phyloP scores from a whole-genome alignment of 2,329 filamentous ascomycete species.

The Lasiodiplodia sp. region DNA sequence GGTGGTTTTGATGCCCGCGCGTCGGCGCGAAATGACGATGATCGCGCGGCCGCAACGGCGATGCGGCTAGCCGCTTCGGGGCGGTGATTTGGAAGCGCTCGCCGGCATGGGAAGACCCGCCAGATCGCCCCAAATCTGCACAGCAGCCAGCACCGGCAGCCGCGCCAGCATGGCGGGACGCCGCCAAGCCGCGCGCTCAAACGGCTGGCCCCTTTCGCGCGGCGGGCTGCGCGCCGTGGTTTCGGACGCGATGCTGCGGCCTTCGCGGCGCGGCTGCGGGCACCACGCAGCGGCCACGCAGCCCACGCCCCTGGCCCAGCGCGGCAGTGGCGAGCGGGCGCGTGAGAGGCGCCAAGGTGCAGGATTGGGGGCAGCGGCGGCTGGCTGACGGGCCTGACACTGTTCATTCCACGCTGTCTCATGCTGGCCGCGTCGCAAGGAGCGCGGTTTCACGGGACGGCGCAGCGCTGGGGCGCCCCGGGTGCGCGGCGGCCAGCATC shows the following conservation, averaged over 20 bases:
- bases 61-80: slow-evolving; percentile 17
- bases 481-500: slow-evolving; percentile 16
- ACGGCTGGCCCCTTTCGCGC: slow-evolving; percentile 25
- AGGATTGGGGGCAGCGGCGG: not conserved
- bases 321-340: slow-evolving; percentile 1
- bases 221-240: slow-evolving; percentile 22
- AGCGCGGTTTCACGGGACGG: slow-evolving; percentile 26
- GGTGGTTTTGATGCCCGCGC: slow-evolving; percentile 4
- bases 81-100: slow-evolving; percentile 23
- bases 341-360: slow-evolving; percentile 13
- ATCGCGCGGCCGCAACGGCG: slow-evolving; percentile 19
- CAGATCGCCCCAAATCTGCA: slow-evolving; percentile 27
- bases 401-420: slow-evolving; percentile 19
- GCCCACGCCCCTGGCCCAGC: not conserved
- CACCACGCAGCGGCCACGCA: not conserved
- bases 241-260: slow-evolving; percentile 25
- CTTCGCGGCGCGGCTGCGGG: not conserved
- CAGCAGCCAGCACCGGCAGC: slow-evolving; percentile 26
- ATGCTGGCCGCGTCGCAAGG: slow-evolving; percentile 24
- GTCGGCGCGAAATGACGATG: slow-evolving; percentile 24
- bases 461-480: slow-evolving; percentile 25
- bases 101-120: slow-evolving; percentile 26
- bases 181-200: slow-evolving; percentile 26
- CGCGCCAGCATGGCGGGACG: slow-evolving; percentile 19
- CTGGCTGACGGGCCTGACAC: slow-evolving; percentile 19